Conservation (phyloP, 1,284 basidiomycete genomes). For the Phylloporus sp. region DNA sequence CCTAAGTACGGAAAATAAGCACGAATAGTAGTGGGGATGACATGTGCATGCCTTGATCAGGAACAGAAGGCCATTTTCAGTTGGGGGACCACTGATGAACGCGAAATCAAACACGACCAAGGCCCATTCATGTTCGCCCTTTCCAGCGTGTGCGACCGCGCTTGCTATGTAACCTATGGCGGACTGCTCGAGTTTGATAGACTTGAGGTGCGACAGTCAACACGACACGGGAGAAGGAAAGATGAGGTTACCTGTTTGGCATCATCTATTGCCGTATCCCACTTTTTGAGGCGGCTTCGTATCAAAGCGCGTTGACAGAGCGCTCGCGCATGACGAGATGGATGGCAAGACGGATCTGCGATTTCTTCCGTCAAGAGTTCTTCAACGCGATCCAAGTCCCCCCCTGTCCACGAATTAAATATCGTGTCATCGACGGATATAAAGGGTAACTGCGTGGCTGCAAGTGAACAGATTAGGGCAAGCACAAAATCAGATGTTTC, state of each 20-base stretch:
- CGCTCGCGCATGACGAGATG: background rate
- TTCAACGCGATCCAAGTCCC: background rate
- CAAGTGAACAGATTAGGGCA: background rate
- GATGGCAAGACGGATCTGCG: background rate
- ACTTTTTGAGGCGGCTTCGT: background rate
- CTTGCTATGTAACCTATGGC: no score
- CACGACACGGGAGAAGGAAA: background rate
- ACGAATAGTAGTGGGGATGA: background rate
- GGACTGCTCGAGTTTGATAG: background rate
- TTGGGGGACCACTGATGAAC: background rate
- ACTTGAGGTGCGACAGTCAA: background rate
- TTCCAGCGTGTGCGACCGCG: background rate
- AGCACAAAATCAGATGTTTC: background rate
- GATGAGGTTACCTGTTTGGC: background rate
- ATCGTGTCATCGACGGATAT: background rate
- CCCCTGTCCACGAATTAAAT: background rate
- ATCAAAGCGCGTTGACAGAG: background rate
- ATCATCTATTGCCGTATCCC: background rate
- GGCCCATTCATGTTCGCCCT: background rate
- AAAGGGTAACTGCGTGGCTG: background rate
- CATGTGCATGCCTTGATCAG: background rate
- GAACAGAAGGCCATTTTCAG: background rate
- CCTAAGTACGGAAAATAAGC: background rate
- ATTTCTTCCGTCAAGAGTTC: background rate
- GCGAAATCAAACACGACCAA: background rate